Conservation (phyloP, 345 rosid species). For the Ceriops zippeliana region DNA sequence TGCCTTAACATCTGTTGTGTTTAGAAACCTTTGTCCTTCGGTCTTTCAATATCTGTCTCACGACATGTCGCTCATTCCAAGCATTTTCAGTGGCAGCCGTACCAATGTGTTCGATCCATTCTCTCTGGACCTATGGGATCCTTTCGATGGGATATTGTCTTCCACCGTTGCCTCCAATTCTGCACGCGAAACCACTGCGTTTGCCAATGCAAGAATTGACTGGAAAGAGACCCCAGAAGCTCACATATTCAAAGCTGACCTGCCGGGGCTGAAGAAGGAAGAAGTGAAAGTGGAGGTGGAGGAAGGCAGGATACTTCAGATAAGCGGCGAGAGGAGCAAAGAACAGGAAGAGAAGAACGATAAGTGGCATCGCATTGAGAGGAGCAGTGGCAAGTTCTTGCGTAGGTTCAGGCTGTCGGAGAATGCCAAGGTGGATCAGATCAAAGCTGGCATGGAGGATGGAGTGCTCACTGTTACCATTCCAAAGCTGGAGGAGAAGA, state of each 20-base stretch:
- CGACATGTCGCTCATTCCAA: conserved; percentile 21
- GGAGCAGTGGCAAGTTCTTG: conserved; percentile 18
- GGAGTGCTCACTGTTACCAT: conserved; percentile 23
- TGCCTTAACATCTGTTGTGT: no score
- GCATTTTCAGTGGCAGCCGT: conserved; percentile 17
- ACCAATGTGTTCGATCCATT: conserved; percentile 23
- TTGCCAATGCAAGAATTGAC: conserved; percentile 18
- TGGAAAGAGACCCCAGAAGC: conserved; percentile 31
- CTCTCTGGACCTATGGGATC: conserved; percentile 20
- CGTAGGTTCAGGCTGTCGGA: conserved; percentile 21
- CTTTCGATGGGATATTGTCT: conserved; percentile 5
- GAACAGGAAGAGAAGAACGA: conserved; percentile 23
- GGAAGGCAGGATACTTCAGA: conserved; percentile 26
- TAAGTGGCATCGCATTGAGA: conserved; percentile 21
- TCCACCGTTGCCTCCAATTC: not conserved
- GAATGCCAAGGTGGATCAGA: conserved; percentile 23
- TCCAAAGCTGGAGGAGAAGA: conserved; percentile 22
- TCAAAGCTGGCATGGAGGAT: conserved; percentile 25
- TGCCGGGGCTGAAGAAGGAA: conserved; percentile 22
- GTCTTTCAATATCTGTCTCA: not conserved
- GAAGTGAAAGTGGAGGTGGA: conserved; percentile 27
- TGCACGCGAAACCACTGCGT: conserved; percentile 9
- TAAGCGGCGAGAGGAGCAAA: conserved; percentile 24
- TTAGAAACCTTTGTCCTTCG: not conserved
- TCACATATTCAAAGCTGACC: conserved; percentile 28